Evolutionary conservation across 1,284 basidiomycete genomes (phyloP).

Genomic region (Tylopilus sp.): DNA sequence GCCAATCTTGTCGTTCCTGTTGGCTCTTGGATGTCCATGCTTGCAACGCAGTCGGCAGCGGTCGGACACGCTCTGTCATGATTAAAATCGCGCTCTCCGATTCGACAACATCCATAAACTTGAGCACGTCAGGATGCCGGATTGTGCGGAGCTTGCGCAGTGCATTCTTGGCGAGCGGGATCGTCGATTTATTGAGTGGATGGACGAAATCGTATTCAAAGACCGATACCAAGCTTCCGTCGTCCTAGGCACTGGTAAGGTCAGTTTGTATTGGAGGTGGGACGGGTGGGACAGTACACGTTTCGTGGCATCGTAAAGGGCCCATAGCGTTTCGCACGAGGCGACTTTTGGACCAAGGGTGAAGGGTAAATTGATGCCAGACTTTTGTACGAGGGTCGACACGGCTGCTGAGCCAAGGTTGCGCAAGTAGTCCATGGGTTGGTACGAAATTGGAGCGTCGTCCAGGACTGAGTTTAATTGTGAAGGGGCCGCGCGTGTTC

Average conservation of each 20-base stretch:
- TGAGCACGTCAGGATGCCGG: slow-evolving; percentile 93
- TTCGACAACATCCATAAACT: slow-evolving; percentile 90
- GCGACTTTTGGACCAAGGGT: slow-evolving; percentile 73
- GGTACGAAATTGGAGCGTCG: not conserved
- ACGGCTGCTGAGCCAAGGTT: slow-evolving; percentile 83
- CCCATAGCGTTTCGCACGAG: slow-evolving; percentile 78
- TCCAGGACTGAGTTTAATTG: too few relatives aligned
- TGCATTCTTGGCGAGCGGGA: slow-evolving; percentile 86
- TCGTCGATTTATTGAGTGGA: slow-evolving; percentile 49
- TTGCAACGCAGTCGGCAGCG: slow-evolving; percentile 63
- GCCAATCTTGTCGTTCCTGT: slow-evolving; percentile 78
- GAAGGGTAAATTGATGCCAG: slow-evolving; percentile 86
- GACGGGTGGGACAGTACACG: slow-evolving; percentile 48
- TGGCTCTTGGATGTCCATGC: slow-evolving; percentile 60
- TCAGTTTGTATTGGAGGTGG: slow-evolving; percentile 16
- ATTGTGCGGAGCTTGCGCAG: slow-evolving; percentile 87
- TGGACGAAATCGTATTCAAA: slow-evolving; percentile 84
- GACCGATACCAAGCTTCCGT: slow-evolving; percentile 76
- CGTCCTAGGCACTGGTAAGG: slow-evolving; percentile 60
- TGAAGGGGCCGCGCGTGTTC: too few relatives aligned
- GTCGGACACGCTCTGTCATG: slow-evolving; percentile 88
- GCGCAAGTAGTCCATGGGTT: slow-evolving; percentile 76
- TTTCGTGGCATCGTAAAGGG: slow-evolving; percentile 83
- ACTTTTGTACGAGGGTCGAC: slow-evolving; percentile 82
- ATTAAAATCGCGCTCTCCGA: slow-evolving; percentile 86